Conservation (phyloP, 2,329 filamentous ascomycete genomes). For the Fusarium neocosmosporiellum region DNA sequence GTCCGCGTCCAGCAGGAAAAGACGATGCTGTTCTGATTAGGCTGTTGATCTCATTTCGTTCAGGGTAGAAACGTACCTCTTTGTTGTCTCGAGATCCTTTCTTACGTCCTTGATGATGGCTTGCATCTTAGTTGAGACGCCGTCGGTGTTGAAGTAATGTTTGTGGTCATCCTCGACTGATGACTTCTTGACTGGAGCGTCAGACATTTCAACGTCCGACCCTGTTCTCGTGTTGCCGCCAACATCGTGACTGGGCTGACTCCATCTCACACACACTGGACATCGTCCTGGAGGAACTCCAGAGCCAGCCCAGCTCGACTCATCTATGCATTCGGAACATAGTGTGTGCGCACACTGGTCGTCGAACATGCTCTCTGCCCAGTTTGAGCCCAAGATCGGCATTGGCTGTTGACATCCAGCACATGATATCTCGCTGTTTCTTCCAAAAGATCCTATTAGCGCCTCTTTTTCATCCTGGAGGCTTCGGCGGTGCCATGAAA, state of each 20-base stretch:
- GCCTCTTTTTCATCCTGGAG: not conserved
- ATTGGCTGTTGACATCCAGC: not conserved
- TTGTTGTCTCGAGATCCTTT: not conserved
- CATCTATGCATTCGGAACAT: not conserved
- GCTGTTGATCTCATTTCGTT: rapidly evolving
- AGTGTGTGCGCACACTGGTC: not conserved
- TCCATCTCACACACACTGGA: not conserved
- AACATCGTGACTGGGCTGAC: not conserved
- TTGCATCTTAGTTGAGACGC: not conserved
- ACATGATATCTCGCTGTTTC: not conserved
- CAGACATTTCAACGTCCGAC: not conserved
- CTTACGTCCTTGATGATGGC: not conserved
- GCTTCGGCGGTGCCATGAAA: not conserved
- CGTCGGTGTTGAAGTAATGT: not conserved
- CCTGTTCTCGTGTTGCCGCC: not conserved
- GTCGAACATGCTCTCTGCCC: not conserved
- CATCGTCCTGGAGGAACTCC: not conserved
- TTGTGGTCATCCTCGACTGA: not conserved
- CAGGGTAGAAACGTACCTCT: not conserved
- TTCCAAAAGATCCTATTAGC: not conserved
- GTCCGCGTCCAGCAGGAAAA: constrained; percentile 61
- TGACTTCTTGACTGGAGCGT: not conserved
- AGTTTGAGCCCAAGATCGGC: not conserved
- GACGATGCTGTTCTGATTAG: constrained; percentile 50
- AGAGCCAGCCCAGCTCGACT: not conserved